These are phyloP conservation scores for Trypanosoma lewisi DNA, from an alignment of 208 protist species.

Conservation along the genomic window DNA sequence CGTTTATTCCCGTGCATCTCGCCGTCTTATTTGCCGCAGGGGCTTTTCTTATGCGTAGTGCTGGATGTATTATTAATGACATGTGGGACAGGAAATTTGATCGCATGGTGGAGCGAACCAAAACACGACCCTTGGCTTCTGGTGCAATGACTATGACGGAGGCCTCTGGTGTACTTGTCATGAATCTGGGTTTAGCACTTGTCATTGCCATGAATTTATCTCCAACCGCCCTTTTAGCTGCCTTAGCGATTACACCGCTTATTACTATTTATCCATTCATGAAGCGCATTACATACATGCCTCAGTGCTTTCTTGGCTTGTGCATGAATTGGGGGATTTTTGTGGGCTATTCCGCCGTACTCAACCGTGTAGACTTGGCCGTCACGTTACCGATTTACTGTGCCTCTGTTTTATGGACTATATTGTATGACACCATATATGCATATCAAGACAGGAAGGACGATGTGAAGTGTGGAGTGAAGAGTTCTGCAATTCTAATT, in stretches of 20 bases:
- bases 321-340: conserved; percentile 88
- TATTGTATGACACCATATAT: conserved; percentile 87
- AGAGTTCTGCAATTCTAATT: conserved; percentile 80
- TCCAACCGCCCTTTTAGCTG: conserved; percentile 52
- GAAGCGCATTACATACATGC: conserved; percentile 79
- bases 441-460: conserved; percentile 76
- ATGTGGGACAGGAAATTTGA: conserved; percentile 83
- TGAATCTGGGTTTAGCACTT: conserved; percentile 39
- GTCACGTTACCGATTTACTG: conserved; percentile 76
- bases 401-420: conserved; percentile 67
- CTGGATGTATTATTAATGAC: conserved; percentile 83
- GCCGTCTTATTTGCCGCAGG: conserved; percentile 54
- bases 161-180: conserved; percentile 42
- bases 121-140: conserved; percentile 57
- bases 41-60: conserved; percentile 79
- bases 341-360: conserved; percentile 83
- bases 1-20: conserved; percentile 81
- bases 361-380: conserved; percentile 66
- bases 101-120: conserved; percentile 67
- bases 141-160: conserved; percentile 55
- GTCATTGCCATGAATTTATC: conserved; percentile 70
- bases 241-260: conserved; percentile 59
- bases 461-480: conserved; percentile 78
- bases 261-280: conserved; percentile 79
- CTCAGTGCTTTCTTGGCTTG: conserved; percentile 74